Evolutionary conservation across 1,284 basidiomycete species (phyloP), one percentile per base, ranked within the genome.

Genomic region (Naganishia albida): DNA sequence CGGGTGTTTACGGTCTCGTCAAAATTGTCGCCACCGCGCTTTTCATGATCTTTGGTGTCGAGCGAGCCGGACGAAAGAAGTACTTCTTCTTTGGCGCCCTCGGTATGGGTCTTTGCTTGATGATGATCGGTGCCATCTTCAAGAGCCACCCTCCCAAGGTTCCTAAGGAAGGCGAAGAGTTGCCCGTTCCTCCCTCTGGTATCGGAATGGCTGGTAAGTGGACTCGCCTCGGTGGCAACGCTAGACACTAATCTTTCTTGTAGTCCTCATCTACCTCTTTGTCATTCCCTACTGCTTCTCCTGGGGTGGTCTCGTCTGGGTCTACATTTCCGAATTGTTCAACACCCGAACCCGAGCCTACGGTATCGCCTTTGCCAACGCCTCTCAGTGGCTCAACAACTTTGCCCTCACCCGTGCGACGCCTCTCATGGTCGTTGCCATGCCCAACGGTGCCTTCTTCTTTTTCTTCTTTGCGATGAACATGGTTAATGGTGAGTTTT

Each of bases 321-420:
- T 63, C 55, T 64, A 72, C 66, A 76, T 75, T 68, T 81, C 88
- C 15, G 90, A 91, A 76, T 90, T 91, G 73, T 91, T 91, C 83
- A 88, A 87, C 30, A 91, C 88, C 43, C 80, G 88, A 50, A 90
- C 89, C 12, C 82, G 89, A 64, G 87, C 89, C 72, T 89, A 87
- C 71, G 90, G 90, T 54, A 80, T 91, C 49, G 85, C 87, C 0
- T 78, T 85, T 1, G 89, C 87, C 0, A 86, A 86, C 56, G 84
- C 84, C 12, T 84, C 87, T 1, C 89, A 90, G 69, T 91, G 89
- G 88, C 78, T 90, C 2, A 91, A 85, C 84, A 91, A 90, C 78
- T 90, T 89, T 71, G 86, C 86, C 34, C 63, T 63, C 18, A 67
- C 60, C 42, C 49, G 49, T 38, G 72, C 68, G 57, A 51, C 67